These are phyloP conservation scores for Pilaira anomala DNA, from an alignment of 192 early-diverging fungal genomes.

Conservation along the genomic window DNA sequence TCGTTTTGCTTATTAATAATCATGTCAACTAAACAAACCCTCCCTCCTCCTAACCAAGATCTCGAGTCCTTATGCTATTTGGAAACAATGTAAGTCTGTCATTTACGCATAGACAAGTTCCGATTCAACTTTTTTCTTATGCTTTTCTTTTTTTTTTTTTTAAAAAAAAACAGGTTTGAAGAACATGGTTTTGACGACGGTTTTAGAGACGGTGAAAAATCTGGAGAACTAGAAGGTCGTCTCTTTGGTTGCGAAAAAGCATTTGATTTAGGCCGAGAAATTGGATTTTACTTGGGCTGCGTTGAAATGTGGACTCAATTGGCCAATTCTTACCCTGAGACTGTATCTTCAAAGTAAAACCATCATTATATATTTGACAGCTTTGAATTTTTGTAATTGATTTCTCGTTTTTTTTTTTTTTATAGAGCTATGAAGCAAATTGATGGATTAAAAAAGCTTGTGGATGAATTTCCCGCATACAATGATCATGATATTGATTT, in stretches of 20 bases:
- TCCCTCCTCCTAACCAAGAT: constrained; percentile 32
- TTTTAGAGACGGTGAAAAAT: constrained; percentile 42
- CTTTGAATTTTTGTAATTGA: too few relatives aligned
- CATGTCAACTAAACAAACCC: background rate
- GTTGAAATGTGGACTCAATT: constrained; percentile 46
- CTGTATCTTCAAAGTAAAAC: constrained; percentile 47
- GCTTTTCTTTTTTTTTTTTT: background rate
- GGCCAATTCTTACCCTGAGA: constrained; percentile 24
- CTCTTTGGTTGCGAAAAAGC: constrained; percentile 56
- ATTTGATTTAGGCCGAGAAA: constrained; percentile 51
- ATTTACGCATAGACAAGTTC: too few relatives aligned
- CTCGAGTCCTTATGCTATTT: constrained; percentile 25
- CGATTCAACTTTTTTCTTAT: background rate
- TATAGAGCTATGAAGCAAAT: constrained; percentile 48
- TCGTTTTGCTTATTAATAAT: constrained; percentile 43
- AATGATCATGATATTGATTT: constrained; percentile 50
- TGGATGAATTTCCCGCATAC: constrained; percentile 45
- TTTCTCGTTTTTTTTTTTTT: too few relatives aligned
- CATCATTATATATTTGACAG: too few relatives aligned
- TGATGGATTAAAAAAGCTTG: constrained; percentile 36
- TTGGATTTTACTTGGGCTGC: constrained; percentile 54
- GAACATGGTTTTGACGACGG: constrained; percentile 57
- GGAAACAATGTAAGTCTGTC: constrained; percentile 26
- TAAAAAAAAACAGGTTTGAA: constrained; percentile 46
- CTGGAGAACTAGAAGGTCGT: constrained; percentile 51